Base-by-base conservation (phyloP, 257 asterid genomes). In the Solanum arcanum region DNA sequence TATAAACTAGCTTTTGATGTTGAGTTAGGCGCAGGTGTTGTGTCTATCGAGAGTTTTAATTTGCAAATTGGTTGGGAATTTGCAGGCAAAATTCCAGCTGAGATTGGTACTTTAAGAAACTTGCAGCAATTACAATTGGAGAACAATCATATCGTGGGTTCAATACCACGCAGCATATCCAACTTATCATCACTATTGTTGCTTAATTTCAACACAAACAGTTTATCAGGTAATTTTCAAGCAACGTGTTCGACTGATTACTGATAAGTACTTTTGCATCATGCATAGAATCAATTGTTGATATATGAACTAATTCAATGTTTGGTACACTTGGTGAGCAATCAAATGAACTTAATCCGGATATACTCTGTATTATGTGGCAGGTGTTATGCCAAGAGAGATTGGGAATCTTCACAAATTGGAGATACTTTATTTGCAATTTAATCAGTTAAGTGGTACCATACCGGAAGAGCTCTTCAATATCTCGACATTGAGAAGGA, bases 341-440 rank as follows among this genome's bases (percentile, higher is more conserved):
- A 39, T 39, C 15, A 37, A 41, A 75, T 39, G 23, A 41, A n/a
- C 83, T 75, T 37, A 47, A 46, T 52, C 44, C 42, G 25, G n/a
- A 86, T 11, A 29, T 3, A 29, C 3, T 82, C 3, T 59, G 6
- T 74, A 5, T 20, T 44, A 37, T 49, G 76, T 81, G 44, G 47
- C 90, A 90, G 94, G 94, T 49, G 83, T 20, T 18, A n/a, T 92
- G n/a, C 94, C 91, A 0, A 62, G 41, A 75, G 93, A 86, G 88
- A 46, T 92, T 46, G 86, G 90, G 14, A 86, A 90, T 41, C 88
- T 90, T 70, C 23, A 49, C 66, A 84, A 86, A 3, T 60, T 92
- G 81, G 86, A 87, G 76, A 1, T 0, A 1, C 27, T 91, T 23
- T 1, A 6, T 44, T 42, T 87, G 75, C 33, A 5, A 1, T 2